Base-by-base conservation (phyloP, 257 asterid species). In the Lavandula angustifolia region DNA sequence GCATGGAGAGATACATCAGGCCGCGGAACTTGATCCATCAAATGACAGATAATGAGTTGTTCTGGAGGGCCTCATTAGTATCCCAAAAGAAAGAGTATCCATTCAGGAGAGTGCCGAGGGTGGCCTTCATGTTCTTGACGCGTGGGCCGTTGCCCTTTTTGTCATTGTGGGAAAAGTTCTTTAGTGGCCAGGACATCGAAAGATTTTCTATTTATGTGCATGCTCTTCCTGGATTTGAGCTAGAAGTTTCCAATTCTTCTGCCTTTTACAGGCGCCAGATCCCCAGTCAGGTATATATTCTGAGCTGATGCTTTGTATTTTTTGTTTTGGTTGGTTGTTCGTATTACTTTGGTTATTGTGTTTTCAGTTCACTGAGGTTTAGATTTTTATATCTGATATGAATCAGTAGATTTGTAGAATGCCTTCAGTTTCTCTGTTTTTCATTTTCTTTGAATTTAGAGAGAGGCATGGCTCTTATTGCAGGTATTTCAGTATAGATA, bases 1-100 rank as follows among this genome's bases (percentile, higher is more conserved):
- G 91, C 69, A 73, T 84, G 80, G 78, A 70, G 68, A 79, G 82
- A 68, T 87, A 89, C 56, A 35, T 74, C 5, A 53, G 81, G 73
- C 95, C 80, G 3, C 65, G 50, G 44, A 82, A 75, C 58, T 75
- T 86, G 80, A 76, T 40, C 71, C 97, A 94, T 52, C 70, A 73
- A 12, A 80, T 94, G 96, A 75, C 77, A 3, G 99, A 94, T 71
- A 87, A 77, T 4, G 96, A 94, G 80, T 66, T 94, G 81, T 80
- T 90, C 53, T 94, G 99, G 99, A 85, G 99, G 81, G 96, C 97
- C 27, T 84, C 99, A 10, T 51, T 94, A 70, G 95, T 90, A 62
- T 96, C 99, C 33, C 72, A 79, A 37, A 87, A 84, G 76, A 77
- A 73, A 44, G 95, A 84, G 67, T 94, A 72, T 42, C 99, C 99